These are phyloP conservation scores for Serendipita indica DNA, from an alignment of 768 basidiomycete species.

Conservation along the genomic window DNA sequence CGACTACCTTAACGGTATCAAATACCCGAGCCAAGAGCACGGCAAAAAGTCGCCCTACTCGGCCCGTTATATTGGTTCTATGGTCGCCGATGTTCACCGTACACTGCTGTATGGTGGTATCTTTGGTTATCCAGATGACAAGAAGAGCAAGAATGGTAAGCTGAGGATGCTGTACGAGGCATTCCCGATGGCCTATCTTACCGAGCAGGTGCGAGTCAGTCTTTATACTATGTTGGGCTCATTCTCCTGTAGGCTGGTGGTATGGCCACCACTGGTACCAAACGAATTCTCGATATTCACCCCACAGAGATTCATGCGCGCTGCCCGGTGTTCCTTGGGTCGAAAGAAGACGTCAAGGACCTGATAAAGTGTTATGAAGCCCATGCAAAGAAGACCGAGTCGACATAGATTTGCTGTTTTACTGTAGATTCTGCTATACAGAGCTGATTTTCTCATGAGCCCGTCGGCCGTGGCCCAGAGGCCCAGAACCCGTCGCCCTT, in stretches of 20 bases:
- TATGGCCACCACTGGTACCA: constrained; percentile 87
- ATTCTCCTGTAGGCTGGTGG: constrained; percentile 64
- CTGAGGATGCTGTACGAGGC: constrained; percentile 91
- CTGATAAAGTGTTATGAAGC: constrained; percentile 68
- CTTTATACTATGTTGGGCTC: constrained; percentile 12
- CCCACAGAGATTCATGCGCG: constrained; percentile 83
- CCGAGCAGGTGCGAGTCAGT: constrained; percentile 60
- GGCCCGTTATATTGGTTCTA: constrained; percentile 89
- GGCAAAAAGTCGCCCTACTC: constrained; percentile 70
- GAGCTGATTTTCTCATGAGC: too few relatives aligned
- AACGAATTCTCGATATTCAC: constrained; percentile 81
- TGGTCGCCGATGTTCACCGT: constrained; percentile 97
- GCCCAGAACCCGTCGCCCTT: too few relatives aligned
- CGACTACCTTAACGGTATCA: constrained; percentile 80
- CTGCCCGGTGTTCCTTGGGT: constrained; percentile 85
- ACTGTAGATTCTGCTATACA: too few relatives aligned
- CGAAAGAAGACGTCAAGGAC: constrained; percentile 84
- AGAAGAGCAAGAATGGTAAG: constrained; percentile 94
- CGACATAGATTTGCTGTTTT: too few relatives aligned
- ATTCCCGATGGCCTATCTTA: constrained; percentile 94
- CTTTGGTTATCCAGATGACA: constrained; percentile 96
- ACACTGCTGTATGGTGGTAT: constrained; percentile 96
- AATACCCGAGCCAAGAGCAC: constrained; percentile 42
- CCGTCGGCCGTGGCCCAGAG: too few relatives aligned
- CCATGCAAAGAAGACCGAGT: not conserved